A percentile compares a stretch with the other conserved stretches of the same genome.
Conservation (phyloP, 177 flowering plant species). For the Telopea speciosissima region DNA sequence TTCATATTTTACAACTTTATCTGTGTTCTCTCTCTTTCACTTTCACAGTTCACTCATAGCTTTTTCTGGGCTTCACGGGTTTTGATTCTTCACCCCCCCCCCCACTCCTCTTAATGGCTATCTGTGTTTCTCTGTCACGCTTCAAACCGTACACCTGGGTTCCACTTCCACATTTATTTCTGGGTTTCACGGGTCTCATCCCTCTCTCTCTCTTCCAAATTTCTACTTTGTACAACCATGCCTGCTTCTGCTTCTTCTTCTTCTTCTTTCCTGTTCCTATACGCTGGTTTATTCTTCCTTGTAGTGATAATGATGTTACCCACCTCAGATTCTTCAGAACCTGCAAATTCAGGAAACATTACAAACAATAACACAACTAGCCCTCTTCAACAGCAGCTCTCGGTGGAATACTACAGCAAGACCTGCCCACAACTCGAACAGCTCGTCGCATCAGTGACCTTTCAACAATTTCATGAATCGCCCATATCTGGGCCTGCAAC, state of each 20-base stretch:
- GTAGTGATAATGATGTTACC: background rate
- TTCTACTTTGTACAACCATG: background rate
- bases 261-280: background rate
- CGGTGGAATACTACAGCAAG: slow-evolving; percentile 54
- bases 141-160: too few relatives aligned
- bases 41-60: background rate
- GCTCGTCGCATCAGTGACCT: slow-evolving; percentile 57
- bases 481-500: slow-evolving; percentile 80
- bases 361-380: slow-evolving; percentile 3
- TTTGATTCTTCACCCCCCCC: too few relatives aligned
- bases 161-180: too few relatives aligned
- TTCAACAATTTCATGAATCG: slow-evolving; percentile 49
- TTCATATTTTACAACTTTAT: too few relatives aligned
- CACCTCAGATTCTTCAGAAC: slow-evolving; percentile 4
- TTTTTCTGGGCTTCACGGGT: background rate
- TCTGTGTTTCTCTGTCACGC: too few relatives aligned
- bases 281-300: slow-evolving; percentile 2
- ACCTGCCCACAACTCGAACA: slow-evolving; percentile 77
- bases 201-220: background rate
- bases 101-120: too few relatives aligned
- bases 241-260: slow-evolving; percentile 9
- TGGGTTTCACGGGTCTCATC: background rate
- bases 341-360: too few relatives aligned
- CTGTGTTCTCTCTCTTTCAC: background rate
- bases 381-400: slow-evolving; percentile 39